phyloP scores from a whole-genome alignment of 2,329 filamentous ascomycete genomes.

The Didymella glomerata region DNA sequence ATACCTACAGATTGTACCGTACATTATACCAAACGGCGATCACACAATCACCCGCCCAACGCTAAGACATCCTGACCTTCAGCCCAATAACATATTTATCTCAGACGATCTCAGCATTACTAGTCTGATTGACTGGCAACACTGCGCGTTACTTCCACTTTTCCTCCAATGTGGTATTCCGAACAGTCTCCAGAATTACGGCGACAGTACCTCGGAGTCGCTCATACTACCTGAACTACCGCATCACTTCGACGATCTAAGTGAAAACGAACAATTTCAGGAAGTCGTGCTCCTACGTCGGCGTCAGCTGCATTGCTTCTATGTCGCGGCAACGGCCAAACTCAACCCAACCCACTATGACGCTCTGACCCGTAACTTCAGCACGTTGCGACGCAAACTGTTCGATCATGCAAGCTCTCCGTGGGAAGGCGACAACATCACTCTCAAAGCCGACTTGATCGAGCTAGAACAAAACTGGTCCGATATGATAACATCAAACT shows the following conservation, averaged over 20 bases:
- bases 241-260: slow-evolving; percentile 32
- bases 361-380: slow-evolving; percentile 34
- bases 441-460: slow-evolving; percentile 40
- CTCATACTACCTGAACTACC: slow-evolving; percentile 35
- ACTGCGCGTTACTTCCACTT: slow-evolving; percentile 50
- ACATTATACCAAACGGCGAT: slow-evolving; percentile 31
- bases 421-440: slow-evolving; percentile 44
- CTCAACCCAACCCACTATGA: slow-evolving; percentile 39
- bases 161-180: slow-evolving; percentile 52
- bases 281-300: slow-evolving; percentile 39
- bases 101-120: slow-evolving; percentile 46
- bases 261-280: slow-evolving; percentile 33
- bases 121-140: slow-evolving; percentile 55
- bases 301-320: slow-evolving; percentile 44
- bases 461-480: slow-evolving; percentile 34
- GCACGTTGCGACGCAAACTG: slow-evolving; percentile 34
- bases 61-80: slow-evolving; percentile 48
- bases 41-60: slow-evolving; percentile 29
- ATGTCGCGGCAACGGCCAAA: slow-evolving; percentile 36
- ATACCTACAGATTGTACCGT: slow-evolving; percentile 38
- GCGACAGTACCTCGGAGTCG: slow-evolving; percentile 40
- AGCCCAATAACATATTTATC: slow-evolving; percentile 39
- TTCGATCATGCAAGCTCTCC: slow-evolving; percentile 37
- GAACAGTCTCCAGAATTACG: slow-evolving; percentile 53
- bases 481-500: slow-evolving; percentile 12